Evolutionary conservation across 2,329 filamentous ascomycete genomes (phyloP).

Genomic region (Aureobasidium uvarum): DNA sequence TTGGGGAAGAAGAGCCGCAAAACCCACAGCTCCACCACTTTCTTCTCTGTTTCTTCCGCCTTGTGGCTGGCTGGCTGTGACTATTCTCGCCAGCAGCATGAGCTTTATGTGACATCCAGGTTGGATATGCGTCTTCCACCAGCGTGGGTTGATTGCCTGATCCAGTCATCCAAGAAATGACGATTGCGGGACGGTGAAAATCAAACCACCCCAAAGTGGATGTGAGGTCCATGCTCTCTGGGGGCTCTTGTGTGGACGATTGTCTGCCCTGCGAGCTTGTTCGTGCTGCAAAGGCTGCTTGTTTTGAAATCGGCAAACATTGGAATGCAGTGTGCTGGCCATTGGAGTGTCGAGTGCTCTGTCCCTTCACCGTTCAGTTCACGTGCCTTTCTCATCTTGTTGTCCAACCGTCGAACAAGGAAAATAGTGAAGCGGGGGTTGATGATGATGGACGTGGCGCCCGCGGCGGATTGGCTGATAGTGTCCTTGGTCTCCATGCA

Average conservation of each 20-base stretch:
- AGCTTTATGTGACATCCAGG: not conserved
- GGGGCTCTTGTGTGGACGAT: conserved; percentile 2
- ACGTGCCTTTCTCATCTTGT: conserved; percentile 21
- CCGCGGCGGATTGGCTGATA: conserved; percentile 8
- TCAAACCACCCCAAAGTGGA: not conserved
- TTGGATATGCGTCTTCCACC: not conserved
- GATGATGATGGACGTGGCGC: conserved; percentile 24
- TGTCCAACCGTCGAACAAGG: conserved; percentile 22
- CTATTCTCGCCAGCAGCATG: not conserved
- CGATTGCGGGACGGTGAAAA: not conserved
- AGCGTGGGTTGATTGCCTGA: not conserved
- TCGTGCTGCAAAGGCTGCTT: not conserved
- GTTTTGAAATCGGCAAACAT: conserved; percentile 2
- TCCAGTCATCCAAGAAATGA: not conserved
- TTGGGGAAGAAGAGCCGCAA: conserved; percentile 12
- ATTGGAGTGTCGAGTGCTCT: not conserved
- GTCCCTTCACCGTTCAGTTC: conserved; percentile 5
- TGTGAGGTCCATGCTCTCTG: conserved; percentile 1
- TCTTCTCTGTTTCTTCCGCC: not conserved
- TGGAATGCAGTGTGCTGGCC: not conserved
- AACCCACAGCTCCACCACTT: conserved; percentile 1
- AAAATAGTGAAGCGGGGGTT: conserved; percentile 15
- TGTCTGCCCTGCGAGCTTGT: not conserved
- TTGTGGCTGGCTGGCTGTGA: not conserved
- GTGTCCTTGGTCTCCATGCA: conserved; percentile 9